phyloP scores from a whole-genome alignment of 768 basidiomycete species.

The Mycena vitilis region DNA sequence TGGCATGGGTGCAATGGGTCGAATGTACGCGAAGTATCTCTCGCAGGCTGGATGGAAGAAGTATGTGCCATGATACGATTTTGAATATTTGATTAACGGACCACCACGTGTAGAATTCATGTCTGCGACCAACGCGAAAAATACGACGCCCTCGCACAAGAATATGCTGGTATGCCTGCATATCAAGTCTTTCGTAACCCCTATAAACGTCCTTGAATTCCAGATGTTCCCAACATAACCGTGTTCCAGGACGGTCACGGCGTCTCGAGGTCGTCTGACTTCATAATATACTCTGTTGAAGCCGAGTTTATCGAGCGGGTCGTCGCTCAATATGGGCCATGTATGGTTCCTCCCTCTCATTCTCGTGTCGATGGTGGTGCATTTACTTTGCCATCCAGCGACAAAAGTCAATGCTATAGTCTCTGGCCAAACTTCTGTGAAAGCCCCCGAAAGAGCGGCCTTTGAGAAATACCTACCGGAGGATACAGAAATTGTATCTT shows the following conservation, averaged over 20 bases:
- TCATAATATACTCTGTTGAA: slow-evolving; percentile 95
- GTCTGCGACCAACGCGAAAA: slow-evolving; percentile 88
- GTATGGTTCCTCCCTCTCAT: slow-evolving; percentile 55
- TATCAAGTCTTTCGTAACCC: neutral
- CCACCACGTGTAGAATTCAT: slow-evolving; percentile 70
- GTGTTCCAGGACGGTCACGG: slow-evolving; percentile 83
- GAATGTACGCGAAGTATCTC: slow-evolving; percentile 87
- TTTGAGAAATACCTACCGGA: slow-evolving; percentile 89
- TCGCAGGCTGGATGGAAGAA: slow-evolving; percentile 86
- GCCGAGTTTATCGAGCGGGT: slow-evolving; percentile 88
- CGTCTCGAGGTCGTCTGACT: slow-evolving; percentile 92
- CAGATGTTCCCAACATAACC: slow-evolving; percentile 69
- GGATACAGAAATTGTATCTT: slow-evolving; percentile 90
- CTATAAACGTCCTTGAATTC: slow-evolving; percentile 1
- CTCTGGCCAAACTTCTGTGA: slow-evolving; percentile 96
- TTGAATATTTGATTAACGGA: neutral
- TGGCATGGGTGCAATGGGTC: slow-evolving; percentile 98
- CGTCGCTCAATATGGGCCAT: slow-evolving; percentile 90
- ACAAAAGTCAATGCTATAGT: slow-evolving; percentile 94
- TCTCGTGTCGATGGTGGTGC: neutral
- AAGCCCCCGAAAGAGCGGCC: slow-evolving; percentile 89
- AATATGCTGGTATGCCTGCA: slow-evolving; percentile 65
- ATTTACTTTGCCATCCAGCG: slow-evolving; percentile 56
- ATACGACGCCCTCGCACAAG: slow-evolving; percentile 68
- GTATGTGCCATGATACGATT: slow-evolving; percentile 51